phyloP scores from a whole-genome alignment of 495 filamentous ascomycete genomes.

The Podospora fimiseda region DNA sequence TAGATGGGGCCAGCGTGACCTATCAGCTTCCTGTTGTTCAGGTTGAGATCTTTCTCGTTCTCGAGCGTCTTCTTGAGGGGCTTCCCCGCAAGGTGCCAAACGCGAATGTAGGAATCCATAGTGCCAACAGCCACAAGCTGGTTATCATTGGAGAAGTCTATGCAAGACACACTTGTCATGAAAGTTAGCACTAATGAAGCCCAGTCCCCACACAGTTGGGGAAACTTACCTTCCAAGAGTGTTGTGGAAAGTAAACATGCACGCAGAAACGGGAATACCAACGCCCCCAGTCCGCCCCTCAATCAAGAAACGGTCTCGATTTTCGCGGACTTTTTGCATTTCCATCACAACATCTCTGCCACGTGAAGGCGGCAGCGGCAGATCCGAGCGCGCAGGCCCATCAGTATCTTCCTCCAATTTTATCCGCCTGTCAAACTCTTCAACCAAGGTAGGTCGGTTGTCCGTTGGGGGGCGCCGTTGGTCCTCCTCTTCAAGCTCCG shows the following conservation, averaged over 20 bases:
- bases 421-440: conserved; percentile 75
- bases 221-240: conserved; percentile 71
- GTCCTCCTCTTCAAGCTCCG: conserved; percentile 77
- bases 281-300: conserved; percentile 72
- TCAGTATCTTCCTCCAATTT: conserved; percentile 88
- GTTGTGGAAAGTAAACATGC: conserved; percentile 98
- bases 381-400: conserved; percentile 63
- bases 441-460: conserved; percentile 59
- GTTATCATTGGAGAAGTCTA: conserved; percentile 90
- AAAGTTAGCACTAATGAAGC: conserved; percentile 9
- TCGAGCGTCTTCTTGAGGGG: conserved; percentile 47
- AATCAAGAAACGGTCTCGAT: conserved; percentile 81
- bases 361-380: conserved; percentile 79
- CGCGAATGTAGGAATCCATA: conserved; percentile 86
- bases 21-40: conserved; percentile 70
- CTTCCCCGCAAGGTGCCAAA: conserved; percentile 83
- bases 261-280: conserved; percentile 73
- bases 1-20: conserved; percentile 90
- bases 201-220: not conserved
- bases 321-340: conserved; percentile 89
- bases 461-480: conserved; percentile 56
- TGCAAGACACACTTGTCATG: conserved; percentile 64
- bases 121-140: conserved; percentile 79
- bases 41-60: conserved; percentile 33
- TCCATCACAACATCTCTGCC: conserved; percentile 89